Conservation (phyloP, 2,329 filamentous ascomycete species). For the Metarhizium album region DNA sequence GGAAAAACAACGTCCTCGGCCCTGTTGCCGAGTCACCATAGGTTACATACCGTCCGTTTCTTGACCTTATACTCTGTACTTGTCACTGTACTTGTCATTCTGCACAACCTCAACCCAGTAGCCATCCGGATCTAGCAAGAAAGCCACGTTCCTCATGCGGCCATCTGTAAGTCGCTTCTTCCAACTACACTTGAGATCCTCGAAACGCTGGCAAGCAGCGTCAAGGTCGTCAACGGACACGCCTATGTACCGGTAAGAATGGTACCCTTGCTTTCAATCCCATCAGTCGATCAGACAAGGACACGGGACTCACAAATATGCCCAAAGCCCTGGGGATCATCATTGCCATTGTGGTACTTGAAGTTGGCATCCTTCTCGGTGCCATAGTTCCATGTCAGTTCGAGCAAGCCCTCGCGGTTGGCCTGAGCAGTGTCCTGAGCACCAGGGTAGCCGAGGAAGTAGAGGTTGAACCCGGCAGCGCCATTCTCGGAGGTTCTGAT, state of each 20-base stretch:
- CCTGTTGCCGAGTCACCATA: not conserved
- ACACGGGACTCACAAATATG: constrained; percentile 61
- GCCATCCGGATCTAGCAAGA: constrained; percentile 76
- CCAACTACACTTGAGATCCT: constrained; percentile 72
- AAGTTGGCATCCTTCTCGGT: constrained; percentile 80
- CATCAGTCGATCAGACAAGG: not conserved
- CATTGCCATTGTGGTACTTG: constrained; percentile 86
- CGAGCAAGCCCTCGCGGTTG: constrained; percentile 71
- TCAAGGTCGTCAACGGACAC: constrained; percentile 82
- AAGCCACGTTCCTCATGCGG: constrained; percentile 87
- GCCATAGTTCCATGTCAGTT: constrained; percentile 76
- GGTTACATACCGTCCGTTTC: not conserved
- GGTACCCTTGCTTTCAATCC: not conserved
- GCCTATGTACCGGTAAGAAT: constrained; percentile 32
- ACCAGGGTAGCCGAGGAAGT: constrained; percentile 76
- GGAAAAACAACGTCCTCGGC: not conserved
- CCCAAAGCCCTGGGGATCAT: constrained; percentile 84
- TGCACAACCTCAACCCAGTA: constrained; percentile 79
- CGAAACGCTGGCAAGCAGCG: constrained; percentile 76
- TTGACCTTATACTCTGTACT: not conserved
- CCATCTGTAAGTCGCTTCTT: constrained; percentile 94
- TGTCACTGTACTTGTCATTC: constrained; percentile 43
- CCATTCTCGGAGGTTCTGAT: constrained; percentile 61
- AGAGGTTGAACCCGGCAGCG: constrained; percentile 72
- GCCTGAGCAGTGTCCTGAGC: constrained; percentile 43